Evolutionary conservation across 129 eudicot genomes (phyloP).

Genomic region (Artemisia argyi): DNA sequence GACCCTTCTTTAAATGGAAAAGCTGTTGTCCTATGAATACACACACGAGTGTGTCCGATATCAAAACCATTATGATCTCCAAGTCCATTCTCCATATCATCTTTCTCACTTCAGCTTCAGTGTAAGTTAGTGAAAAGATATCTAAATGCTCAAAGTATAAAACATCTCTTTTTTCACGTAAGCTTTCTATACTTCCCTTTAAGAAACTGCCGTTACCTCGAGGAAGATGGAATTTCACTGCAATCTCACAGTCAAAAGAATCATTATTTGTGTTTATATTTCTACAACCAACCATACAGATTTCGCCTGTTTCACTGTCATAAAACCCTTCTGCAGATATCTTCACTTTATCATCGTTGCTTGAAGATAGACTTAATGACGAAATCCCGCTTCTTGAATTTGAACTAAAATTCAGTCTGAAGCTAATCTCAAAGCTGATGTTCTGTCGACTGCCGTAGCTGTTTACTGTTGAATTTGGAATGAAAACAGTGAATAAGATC

Average conservation of each 20-base stretch:
- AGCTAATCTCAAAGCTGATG: slow-evolving; percentile 46
- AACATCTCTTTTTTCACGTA: slow-evolving; percentile 38
- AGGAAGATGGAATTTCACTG: slow-evolving; percentile 51
- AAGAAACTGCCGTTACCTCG: slow-evolving; percentile 21
- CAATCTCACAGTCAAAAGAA: slow-evolving; percentile 62
- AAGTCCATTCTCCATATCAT: slow-evolving; percentile 73
- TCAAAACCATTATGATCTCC: slow-evolving; percentile 66
- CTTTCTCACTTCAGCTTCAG: slow-evolving; percentile 18
- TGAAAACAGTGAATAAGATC: slow-evolving; percentile 22
- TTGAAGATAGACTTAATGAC: slow-evolving; percentile 22
- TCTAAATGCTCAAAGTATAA: slow-evolving; percentile 52
- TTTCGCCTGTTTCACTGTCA: slow-evolving; percentile 51
- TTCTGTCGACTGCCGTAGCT: slow-evolving; percentile 28
- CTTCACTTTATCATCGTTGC: slow-evolving; percentile 7
- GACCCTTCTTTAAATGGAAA: slow-evolving; percentile 50
- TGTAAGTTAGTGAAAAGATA: slow-evolving; percentile 27
- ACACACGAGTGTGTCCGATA: slow-evolving; percentile 63
- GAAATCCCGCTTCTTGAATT: slow-evolving; percentile 23
- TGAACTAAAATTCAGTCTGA: neutral
- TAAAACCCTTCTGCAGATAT: slow-evolving; percentile 77
- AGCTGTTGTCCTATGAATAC: slow-evolving; percentile 49
- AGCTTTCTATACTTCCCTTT: slow-evolving; percentile 69
- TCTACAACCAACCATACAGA: slow-evolving; percentile 83
- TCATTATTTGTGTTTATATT: slow-evolving; percentile 12
- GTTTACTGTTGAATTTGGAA: neutral